A percentile compares a stretch with the other conserved stretches of the same genome.
These are phyloP conservation scores for Verbena officinalis DNA, from an alignment of 257 asterid species.

Conservation along the genomic window DNA sequence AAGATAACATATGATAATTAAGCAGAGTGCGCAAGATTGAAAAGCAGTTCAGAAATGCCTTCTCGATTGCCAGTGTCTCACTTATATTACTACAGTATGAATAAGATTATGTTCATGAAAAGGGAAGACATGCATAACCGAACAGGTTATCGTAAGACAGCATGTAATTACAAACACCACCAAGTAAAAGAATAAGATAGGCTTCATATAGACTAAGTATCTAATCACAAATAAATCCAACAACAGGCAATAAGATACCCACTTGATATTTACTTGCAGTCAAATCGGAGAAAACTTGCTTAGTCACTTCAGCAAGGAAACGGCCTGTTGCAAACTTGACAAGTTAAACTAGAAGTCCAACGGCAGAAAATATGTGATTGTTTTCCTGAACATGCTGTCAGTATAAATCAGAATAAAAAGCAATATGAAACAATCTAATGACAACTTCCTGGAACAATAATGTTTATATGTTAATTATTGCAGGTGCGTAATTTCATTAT, in stretches of 20 bases:
- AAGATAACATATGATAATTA: constrained; percentile 1
- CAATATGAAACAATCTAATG: neutral
- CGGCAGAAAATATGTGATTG: constrained; percentile 26
- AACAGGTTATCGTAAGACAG: neutral
- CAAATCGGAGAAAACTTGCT: constrained; percentile 90
- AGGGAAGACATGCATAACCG: neutral
- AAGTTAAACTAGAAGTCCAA: constrained; percentile 22
- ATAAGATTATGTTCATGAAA: constrained; percentile 2
- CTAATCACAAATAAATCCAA: constrained; percentile 13
- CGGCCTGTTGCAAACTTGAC: constrained; percentile 66
- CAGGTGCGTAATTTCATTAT: neutral
- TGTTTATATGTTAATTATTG: neutral
- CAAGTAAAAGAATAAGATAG: constrained; percentile 10
- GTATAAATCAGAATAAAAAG: constrained; percentile 18
- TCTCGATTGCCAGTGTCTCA: neutral
- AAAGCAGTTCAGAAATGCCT: neutral
- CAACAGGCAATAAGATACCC: constrained; percentile 34
- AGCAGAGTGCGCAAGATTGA: constrained; percentile 4
- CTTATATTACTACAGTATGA: neutral
- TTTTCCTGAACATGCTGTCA: neutral
- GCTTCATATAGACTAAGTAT: constrained; percentile 13
- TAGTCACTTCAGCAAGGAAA: constrained; percentile 91
- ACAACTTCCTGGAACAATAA: neutral
- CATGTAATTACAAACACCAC: neutral
- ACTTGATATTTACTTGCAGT: constrained; percentile 94